A percentile compares a stretch with the other conserved stretches of the same genome.
Conservation (phyloP, 208 protist species). For the Trypanosoma conorhini region DNA sequence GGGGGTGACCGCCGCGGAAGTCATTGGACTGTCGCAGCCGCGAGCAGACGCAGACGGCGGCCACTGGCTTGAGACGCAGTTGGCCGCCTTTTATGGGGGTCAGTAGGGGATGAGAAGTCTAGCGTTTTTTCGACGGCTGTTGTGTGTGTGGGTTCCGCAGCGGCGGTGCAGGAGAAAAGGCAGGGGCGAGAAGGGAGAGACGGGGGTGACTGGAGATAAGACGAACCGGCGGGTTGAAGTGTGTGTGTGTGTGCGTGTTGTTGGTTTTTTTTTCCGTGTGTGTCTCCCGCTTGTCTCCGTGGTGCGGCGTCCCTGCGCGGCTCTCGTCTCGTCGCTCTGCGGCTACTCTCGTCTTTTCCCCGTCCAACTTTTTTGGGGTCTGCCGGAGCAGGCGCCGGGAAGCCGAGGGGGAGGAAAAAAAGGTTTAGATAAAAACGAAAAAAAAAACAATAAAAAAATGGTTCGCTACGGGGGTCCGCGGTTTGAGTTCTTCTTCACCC, state of each 20-base stretch:
- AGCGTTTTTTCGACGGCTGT: background rate
- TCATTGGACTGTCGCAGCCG: slow-evolving; percentile 80
- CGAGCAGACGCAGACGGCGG: background rate
- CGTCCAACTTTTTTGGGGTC: no score
- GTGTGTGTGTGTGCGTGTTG: no score
- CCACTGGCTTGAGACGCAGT: slow-evolving; percentile 28
- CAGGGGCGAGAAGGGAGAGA: background rate
- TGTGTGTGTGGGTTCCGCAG: background rate
- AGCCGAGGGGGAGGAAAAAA: no score
- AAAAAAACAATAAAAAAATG: no score
- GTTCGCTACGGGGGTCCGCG: slow-evolving; percentile 58
- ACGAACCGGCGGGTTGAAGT: background rate
- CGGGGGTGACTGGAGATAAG: background rate
- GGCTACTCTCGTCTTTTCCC: background rate
- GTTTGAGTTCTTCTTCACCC: slow-evolving; percentile 63
- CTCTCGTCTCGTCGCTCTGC: background rate
- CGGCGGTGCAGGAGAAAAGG: background rate
- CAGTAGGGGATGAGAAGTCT: background rate
- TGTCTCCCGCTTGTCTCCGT: background rate
- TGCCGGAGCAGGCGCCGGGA: no score
- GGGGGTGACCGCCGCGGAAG: slow-evolving; percentile 83
- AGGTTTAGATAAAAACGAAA: no score
- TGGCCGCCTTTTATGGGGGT: slow-evolving; percentile 42
- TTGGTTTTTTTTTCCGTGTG: background rate
- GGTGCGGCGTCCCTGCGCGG: background rate